These are phyloP conservation scores for Sicyos baderoa DNA, from an alignment of 306 rosid genomes.

Conservation along the genomic window DNA sequence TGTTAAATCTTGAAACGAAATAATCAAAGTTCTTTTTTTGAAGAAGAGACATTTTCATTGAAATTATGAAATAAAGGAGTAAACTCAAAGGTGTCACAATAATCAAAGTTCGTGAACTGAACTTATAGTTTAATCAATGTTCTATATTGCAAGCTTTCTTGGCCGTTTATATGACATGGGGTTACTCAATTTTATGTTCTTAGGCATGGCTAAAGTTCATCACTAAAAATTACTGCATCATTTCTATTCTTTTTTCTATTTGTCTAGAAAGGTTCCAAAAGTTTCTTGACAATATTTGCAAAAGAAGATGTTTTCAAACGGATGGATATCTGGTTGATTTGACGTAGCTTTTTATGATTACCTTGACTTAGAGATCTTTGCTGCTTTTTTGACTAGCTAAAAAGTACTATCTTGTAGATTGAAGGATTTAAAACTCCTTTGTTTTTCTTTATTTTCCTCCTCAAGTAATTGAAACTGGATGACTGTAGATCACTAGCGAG, in stretches of 20 bases:
- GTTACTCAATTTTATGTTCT: background rate
- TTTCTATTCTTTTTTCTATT: background rate
- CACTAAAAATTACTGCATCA: background rate
- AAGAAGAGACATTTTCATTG: no score
- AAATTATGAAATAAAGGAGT: no score
- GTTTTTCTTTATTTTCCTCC: slow-evolving; percentile 1
- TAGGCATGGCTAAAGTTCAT: background rate
- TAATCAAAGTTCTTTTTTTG: background rate
- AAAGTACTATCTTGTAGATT: background rate
- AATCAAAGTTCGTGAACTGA: background rate
- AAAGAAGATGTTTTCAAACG: background rate
- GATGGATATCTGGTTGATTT: background rate
- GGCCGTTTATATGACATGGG: background rate
- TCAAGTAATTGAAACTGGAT: slow-evolving; percentile 10
- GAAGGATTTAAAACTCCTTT: slow-evolving; percentile 2
- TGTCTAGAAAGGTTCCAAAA: background rate
- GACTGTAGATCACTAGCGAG: slow-evolving; percentile 46
- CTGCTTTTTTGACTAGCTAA: background rate
- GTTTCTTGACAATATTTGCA: background rate
- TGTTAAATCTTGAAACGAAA: background rate
- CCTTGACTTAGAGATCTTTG: background rate
- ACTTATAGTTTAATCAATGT: background rate
- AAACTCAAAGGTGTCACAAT: background rate
- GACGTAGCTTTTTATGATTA: background rate
- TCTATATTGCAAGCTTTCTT: background rate